phyloP scores from a whole-genome alignment of 2,329 filamentous ascomycete species.

The Thermoascus crustaceus region DNA sequence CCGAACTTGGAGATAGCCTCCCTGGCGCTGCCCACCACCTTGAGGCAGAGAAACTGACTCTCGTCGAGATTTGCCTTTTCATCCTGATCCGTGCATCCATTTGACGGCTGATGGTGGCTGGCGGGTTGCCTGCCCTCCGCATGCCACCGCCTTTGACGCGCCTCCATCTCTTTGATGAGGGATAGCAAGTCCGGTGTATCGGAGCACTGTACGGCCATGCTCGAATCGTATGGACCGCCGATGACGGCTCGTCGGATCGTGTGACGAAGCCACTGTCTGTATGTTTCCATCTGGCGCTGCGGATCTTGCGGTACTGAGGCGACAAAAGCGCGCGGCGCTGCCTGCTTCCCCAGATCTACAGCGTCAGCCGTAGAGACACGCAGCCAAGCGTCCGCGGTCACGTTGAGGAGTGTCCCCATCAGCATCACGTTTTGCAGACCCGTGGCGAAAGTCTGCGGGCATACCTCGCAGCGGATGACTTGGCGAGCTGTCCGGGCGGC shows the following conservation, averaged over 20 bases:
- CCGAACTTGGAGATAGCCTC: constrained; percentile 26
- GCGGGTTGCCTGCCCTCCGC: constrained; percentile 10
- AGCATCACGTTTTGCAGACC: constrained; percentile 41
- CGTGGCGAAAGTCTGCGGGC: constrained; percentile 34
- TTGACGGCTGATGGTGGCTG: constrained; percentile 5
- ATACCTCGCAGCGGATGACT: constrained; percentile 36
- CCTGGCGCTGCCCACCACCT: constrained; percentile 27
- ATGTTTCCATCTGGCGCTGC: constrained; percentile 19
- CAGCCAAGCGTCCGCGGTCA: constrained; percentile 38
- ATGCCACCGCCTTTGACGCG: constrained; percentile 37
- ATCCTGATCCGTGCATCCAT: neutral
- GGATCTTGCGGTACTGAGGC: constrained; percentile 18
- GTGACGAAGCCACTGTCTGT: constrained; percentile 32
- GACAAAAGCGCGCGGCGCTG: constrained; percentile 25
- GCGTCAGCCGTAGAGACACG: constrained; percentile 30
- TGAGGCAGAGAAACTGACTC: constrained; percentile 25
- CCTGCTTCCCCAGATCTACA: constrained; percentile 27
- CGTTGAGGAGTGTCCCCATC: constrained; percentile 37
- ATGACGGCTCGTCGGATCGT: constrained; percentile 28
- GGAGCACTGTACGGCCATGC: constrained; percentile 19
- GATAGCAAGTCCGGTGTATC: constrained; percentile 28
- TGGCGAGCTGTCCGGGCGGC: constrained; percentile 33
- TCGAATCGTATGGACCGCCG: constrained; percentile 20
- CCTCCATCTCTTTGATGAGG: constrained; percentile 34
- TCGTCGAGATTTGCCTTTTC: constrained; percentile 13